Evolutionary conservation across 2,329 filamentous ascomycete species (phyloP), one percentile per base, ranked within the genome.

Genomic region (Fusarium redolens): DNA sequence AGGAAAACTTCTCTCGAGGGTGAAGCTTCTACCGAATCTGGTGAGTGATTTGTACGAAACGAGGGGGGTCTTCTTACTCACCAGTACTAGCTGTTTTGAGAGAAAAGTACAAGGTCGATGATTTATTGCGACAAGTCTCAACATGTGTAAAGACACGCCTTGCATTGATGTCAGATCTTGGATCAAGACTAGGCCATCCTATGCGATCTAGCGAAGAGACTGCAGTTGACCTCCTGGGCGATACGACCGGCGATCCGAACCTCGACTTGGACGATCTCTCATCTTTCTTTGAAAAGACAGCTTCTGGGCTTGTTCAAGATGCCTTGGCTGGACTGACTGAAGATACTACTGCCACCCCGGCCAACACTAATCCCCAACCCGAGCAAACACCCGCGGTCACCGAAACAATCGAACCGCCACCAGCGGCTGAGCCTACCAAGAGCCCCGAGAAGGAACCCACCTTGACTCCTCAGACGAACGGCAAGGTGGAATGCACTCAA

Each of bases 281-380:
- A 18, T 83, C 83, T 2, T 82, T 85, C 63, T 82, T 85, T 54
- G 82, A 85, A 60, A 83, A 82, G 72, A 83, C 82, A 2, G 81
- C 83, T 10, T 83, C 82, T 2, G 82, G 81, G 17, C 78, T 85
- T 5, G 82, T 84, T 15, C 81, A 84, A 44, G 79, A 83, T 65
- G 82, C 81, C 30, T 73, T 85, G 48, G 83, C 83, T 38, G 81
- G 80, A 28, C 72, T 83, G 54, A 76, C 78, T 9, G 80, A 82
- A 25, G 78, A 78, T 15, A 73, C 33, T 20, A 18, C 51, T 33
- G n/a, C 62, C 6, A 28, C 52, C 28, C 31, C 37, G n/a, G 33
- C 51, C 20, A 58, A 67, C 20, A 52, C 66, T 5, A 45, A 44
- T 28, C 77, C 78, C 11, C 74, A 77, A 17, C 65, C 71, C 13